Conservation (phyloP, 208 protist species). For the Plasmodiophora brassicae region DNA sequence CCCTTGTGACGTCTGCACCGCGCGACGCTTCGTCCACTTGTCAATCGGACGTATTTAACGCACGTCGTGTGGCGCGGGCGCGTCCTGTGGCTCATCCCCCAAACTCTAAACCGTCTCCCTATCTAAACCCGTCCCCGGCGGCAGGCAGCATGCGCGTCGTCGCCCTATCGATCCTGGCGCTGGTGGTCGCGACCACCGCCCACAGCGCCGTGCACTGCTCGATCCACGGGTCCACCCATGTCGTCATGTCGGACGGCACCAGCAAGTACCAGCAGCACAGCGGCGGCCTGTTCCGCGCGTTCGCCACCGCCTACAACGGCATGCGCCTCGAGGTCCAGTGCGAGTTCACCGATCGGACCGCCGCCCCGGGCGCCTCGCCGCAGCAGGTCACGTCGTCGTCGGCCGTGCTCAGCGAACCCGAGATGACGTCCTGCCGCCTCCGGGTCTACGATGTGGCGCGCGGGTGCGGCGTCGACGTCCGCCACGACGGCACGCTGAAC, state of each 20-base stretch:
- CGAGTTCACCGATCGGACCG: not conserved
- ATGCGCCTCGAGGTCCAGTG: not conserved
- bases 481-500: not conserved
- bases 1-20: no score
- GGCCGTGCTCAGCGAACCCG: not conserved
- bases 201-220: not conserved
- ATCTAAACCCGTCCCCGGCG: no score
- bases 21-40: no score
- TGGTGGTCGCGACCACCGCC: no score
- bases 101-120: no score
- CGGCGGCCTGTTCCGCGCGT: not conserved
- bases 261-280: not conserved
- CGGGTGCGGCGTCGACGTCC: not conserved
- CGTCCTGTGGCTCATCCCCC: no score
- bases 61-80: no score
- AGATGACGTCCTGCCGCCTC: not conserved
- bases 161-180: no score
- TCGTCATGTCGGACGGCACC: not conserved
- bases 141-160: no score
- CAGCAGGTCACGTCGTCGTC: not conserved
- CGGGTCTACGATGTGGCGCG: not conserved
- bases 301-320: not conserved
- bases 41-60: no score
- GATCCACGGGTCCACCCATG: not conserved
- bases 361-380: no score